phyloP scores from a whole-genome alignment of 2,329 filamentous ascomycete species.

The Aspergillus spinulosporus region DNA sequence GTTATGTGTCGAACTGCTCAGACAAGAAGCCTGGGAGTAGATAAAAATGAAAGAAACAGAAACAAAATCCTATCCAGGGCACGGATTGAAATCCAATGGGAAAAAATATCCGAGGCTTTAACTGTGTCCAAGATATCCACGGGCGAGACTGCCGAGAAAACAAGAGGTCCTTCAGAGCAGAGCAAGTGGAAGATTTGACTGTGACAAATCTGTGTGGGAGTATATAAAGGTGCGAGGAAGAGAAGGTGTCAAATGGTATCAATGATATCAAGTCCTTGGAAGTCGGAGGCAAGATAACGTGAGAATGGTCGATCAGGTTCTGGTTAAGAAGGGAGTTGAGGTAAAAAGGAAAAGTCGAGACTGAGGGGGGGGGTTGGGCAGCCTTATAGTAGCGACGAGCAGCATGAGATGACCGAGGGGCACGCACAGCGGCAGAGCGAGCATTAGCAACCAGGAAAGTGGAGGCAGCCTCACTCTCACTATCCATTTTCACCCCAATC shows the following conservation, averaged over 20 bases:
- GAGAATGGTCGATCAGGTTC: constrained; percentile 9
- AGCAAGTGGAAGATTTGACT: constrained; percentile 20
- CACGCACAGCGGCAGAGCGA: no score
- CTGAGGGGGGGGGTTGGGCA: constrained; percentile 15
- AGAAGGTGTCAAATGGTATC: constrained; percentile 4
- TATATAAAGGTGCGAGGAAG: constrained; percentile 12
- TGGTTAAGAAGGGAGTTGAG: constrained; percentile 18
- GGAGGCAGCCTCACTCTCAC: constrained; percentile 18
- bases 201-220: constrained; percentile 23
- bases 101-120: not conserved
- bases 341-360: constrained; percentile 16
- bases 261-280: constrained; percentile 8
- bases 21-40: constrained; percentile 26
- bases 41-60: constrained; percentile 29
- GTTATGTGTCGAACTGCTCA: constrained; percentile 35
- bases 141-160: constrained; percentile 18
- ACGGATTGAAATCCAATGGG: constrained; percentile 33
- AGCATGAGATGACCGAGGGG: not conserved
- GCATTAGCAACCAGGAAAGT: constrained; percentile 9
- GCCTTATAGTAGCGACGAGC: constrained; percentile 21
- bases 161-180: constrained; percentile 11
- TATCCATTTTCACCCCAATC: no score
- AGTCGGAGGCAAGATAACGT: constrained; percentile 2
- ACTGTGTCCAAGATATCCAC: constrained; percentile 22
- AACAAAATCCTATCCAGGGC: constrained; percentile 37